Evolutionary conservation across 306 rosid genomes (phyloP), one percentile per base, ranked within the genome.

Genomic region (Cajanus cajan): DNA sequence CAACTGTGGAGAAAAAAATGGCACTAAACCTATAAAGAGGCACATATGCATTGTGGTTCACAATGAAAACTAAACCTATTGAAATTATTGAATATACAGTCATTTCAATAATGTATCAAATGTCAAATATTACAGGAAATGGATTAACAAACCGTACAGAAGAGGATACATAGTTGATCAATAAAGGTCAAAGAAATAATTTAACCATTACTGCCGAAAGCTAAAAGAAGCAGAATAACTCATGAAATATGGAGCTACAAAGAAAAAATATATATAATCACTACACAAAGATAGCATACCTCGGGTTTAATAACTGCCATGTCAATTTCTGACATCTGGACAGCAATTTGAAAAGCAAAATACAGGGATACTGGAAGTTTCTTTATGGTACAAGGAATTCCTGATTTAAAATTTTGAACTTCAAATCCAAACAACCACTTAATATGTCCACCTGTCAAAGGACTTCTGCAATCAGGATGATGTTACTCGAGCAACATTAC

Each of bases 261-360:
- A 8, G 24, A 25, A 71, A 64, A 28, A 21, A 41, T n/a, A 58
- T 8, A 65, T 8, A 64, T 8, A 51, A 36, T 33, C 47, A 21
- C 22, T 19, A 62, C 36, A 55, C 10, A 25, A 67, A 62, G 62
- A 52, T 37, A 76, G 40, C 84, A 79, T 91, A 93, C 99, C 97
- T 91, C 99, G 19, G 96, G 96, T 86, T 95, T 91, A 73, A 93
- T 90, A 70, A 93, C 90, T 8, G 97, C 89, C 97, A 93, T 70
- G 75, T 86, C 94, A 86, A 71, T 81, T 89, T 95, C 99, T 78
- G 98, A 90, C 98, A 95, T 95, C 86, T 80, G 66, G 84, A 80
- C 73, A 85, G 51, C 47, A 52, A 82, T 62, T 65, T 76, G 77
- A 31, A 52, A 57, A 40, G 65, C 4, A 0, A 64, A 70, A 33